Percentiles rank a stretch among this genome's conserved stretches.
phyloP scores from a whole-genome alignment of 495 filamentous ascomycete species.

The Xylaria flabelliformis region DNA sequence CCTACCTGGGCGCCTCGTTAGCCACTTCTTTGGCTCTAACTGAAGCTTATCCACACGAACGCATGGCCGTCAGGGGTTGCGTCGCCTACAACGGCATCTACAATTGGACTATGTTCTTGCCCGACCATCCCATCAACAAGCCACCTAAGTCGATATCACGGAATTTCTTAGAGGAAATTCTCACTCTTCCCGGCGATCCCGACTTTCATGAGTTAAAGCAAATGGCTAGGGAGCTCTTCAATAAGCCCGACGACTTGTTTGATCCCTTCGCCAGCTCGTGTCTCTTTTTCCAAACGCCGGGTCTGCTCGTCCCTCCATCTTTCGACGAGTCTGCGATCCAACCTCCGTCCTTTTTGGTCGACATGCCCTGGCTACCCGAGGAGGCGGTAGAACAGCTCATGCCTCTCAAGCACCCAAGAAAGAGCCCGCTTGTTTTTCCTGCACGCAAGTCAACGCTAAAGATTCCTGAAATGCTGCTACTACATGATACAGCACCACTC shows the following conservation, averaged over 20 bases:
- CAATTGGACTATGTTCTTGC: slow-evolving; percentile 60
- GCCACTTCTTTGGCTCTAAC: slow-evolving; percentile 57
- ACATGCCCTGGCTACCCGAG: slow-evolving; percentile 12
- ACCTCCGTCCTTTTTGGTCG: neutral
- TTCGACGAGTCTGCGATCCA: slow-evolving; percentile 39
- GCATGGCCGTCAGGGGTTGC: slow-evolving; percentile 52
- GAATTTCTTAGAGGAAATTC: slow-evolving; percentile 17
- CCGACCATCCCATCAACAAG: slow-evolving; percentile 49
- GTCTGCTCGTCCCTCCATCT: slow-evolving; percentile 44
- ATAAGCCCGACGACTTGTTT: slow-evolving; percentile 49
- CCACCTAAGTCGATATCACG: neutral
- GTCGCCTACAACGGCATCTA: slow-evolving; percentile 59
- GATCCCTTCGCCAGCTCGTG: slow-evolving; percentile 60
- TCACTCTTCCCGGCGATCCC: slow-evolving; percentile 26
- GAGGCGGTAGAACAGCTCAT: neutral
- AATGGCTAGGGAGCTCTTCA: slow-evolving; percentile 47
- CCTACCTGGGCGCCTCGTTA: slow-evolving; percentile 57
- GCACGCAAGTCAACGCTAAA: slow-evolving; percentile 42
- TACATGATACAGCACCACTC: slow-evolving; percentile 38
- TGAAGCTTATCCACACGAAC: slow-evolving; percentile 44
- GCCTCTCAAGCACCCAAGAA: slow-evolving; percentile 31
- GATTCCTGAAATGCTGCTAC: slow-evolving; percentile 46
- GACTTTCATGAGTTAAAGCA: slow-evolving; percentile 36
- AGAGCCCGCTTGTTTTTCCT: slow-evolving; percentile 44
- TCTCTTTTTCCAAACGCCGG: slow-evolving; percentile 59